Percentiles rank a stretch among this genome's conserved stretches.
Conservation (phyloP, 176 grass and related monocot species). For the Bolboschoenus planiculmis region DNA sequence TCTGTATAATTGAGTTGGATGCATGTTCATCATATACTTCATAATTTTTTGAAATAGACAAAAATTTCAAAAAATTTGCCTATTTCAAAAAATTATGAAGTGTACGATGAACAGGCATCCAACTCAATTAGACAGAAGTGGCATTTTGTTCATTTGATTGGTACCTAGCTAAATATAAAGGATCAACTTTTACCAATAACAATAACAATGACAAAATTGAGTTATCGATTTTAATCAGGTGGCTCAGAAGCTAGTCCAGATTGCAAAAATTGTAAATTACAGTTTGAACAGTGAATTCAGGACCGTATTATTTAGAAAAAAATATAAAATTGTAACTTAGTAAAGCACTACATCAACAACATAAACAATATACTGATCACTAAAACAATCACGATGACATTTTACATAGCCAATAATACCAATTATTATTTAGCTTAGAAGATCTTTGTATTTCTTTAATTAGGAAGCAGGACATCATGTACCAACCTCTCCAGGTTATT, state of each 20-base stretch:
- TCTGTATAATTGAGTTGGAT: background rate
- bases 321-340: no score
- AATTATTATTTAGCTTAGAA: background rate
- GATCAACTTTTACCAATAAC: no score
- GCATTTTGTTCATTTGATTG: no score
- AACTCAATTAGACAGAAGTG: no score
- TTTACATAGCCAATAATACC: background rate
- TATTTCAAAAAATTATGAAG: no score
- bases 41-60: no score
- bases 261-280: background rate
- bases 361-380: background rate
- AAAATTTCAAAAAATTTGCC: no score
- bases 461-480: background rate
- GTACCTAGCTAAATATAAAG: no score
- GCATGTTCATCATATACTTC: background rate
- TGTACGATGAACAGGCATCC: no score
- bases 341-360: background rate
- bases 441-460: background rate
- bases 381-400: background rate
- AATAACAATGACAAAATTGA: no score
- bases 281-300: background rate
- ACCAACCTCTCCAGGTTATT: slow-evolving; percentile 13
- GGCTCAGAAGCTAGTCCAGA: background rate
- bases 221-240: background rate
- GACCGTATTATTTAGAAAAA: no score